phyloP scores from a whole-genome alignment of 768 basidiomycete species.

The Xerocomellus amylosporus region DNA sequence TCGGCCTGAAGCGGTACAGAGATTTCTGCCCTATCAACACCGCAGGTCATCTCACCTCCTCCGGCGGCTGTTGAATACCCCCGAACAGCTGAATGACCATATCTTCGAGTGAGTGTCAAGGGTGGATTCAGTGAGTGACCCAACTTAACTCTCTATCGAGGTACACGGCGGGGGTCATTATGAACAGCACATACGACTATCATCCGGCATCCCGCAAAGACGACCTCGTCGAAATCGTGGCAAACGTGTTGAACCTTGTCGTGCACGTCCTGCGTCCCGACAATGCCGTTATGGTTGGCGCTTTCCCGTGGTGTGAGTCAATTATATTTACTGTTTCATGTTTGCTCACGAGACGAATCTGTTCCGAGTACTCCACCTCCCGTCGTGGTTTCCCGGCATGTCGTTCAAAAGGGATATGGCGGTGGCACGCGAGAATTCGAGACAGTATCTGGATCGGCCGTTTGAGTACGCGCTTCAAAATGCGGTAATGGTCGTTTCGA shows the following conservation, averaged over 20 bases:
- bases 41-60: slow-evolving; percentile 3
- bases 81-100: neutral
- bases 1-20: neutral
- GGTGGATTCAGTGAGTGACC: neutral
- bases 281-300: neutral
- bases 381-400: slow-evolving; percentile 4
- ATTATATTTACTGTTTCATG: neutral
- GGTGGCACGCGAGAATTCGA: neutral
- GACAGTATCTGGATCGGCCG: neutral
- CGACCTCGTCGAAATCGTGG: neutral
- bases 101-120: slow-evolving; percentile 5
- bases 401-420: slow-evolving; percentile 2
- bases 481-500: neutral
- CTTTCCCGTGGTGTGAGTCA: slow-evolving; percentile 1
- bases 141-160: neutral
- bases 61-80: neutral
- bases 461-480: slow-evolving; percentile 6
- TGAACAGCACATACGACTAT: slow-evolving; percentile 8
- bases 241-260: neutral
- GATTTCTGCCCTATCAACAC: neutral
- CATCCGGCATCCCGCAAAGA: slow-evolving; percentile 4
- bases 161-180: neutral
- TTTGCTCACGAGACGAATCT: neutral
- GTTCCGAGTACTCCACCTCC: slow-evolving; percentile 1
- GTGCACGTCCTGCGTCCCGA: neutral